A percentile compares a stretch with the other conserved stretches of the same genome.
phyloP scores from a whole-genome alignment of 75 land plant genomes.

The Azolla pinnata region DNA sequence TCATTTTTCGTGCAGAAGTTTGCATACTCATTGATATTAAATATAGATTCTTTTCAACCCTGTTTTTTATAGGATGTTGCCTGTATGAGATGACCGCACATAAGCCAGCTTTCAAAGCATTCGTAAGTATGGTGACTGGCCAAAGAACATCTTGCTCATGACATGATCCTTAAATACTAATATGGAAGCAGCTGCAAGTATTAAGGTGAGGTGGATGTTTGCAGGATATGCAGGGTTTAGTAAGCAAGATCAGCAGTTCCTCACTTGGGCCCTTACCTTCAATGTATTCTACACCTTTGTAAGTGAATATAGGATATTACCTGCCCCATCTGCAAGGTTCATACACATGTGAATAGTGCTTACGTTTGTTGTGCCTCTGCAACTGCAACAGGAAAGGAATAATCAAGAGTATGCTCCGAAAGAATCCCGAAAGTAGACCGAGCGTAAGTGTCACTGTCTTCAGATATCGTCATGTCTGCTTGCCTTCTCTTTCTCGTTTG shows the following conservation, averaged over 20 bases:
- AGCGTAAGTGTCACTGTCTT: constrained; percentile 44
- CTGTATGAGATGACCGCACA: constrained; percentile 28
- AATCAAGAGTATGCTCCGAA: constrained; percentile 86
- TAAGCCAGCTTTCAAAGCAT: constrained; percentile 38
- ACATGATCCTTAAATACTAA: too few relatives aligned
- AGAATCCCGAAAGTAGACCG: constrained; percentile 92
- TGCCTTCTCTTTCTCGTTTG: too few relatives aligned
- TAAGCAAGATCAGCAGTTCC: constrained; percentile 87
- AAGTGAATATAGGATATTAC: constrained; percentile 20
- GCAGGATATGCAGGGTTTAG: constrained; percentile 97
- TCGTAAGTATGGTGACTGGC: constrained; percentile 18
- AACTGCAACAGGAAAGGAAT: constrained; percentile 62
- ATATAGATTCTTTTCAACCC: too few relatives aligned
- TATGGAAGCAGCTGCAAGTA: too few relatives aligned
- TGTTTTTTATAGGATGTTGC: constrained; percentile 15
- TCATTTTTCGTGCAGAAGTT: neutral
- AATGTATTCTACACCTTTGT: constrained; percentile 78
- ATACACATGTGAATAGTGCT: neutral
- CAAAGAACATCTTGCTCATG: too few relatives aligned
- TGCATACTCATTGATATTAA: neutral
- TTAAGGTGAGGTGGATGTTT: too few relatives aligned
- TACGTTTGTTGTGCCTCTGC: neutral
- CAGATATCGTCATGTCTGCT: too few relatives aligned
- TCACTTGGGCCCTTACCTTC: constrained; percentile 86
- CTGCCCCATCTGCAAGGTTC: neutral